These are phyloP conservation scores for Silene coronaria DNA, from an alignment of 179 eudicot genomes.

Conservation along the genomic window DNA sequence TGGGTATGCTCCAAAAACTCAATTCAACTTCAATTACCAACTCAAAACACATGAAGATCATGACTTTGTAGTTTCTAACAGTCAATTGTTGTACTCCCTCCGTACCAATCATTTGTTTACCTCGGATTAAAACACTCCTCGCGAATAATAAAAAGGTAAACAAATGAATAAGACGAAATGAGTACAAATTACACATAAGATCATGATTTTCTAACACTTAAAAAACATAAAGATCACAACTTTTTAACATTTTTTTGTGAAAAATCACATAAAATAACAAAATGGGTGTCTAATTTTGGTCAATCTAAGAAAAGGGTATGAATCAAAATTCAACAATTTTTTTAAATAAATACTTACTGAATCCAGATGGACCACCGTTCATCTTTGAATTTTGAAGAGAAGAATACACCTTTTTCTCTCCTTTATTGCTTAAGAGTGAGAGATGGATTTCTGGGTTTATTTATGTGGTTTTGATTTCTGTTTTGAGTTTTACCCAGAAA, in stretches of 20 bases:
- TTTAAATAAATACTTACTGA: slow-evolving; percentile 42
- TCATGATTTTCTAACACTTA: no score
- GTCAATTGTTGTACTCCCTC: background rate
- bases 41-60: background rate
- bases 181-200: no score
- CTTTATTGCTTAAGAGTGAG: background rate
- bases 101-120: no score
- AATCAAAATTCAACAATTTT: background rate
- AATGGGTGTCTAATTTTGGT: slow-evolving; percentile 14
- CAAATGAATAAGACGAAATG: no score
- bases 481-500: background rate
- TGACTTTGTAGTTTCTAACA: background rate
- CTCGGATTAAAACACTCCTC: no score
- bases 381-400: slow-evolving; percentile 36
- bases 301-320: slow-evolving; percentile 12
- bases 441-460: background rate
- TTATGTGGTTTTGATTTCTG: background rate
- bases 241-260: background rate
- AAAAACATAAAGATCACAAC: slow-evolving; percentile 11
- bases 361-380: slow-evolving; percentile 99
- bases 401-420: slow-evolving; percentile 10
- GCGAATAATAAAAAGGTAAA: no score
- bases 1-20: background rate
- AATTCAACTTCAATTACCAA: background rate
- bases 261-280: background rate